These are phyloP conservation scores for Coprinopsis marcescibilis DNA, from an alignment of 768 basidiomycete species.

Conservation along the genomic window DNA sequence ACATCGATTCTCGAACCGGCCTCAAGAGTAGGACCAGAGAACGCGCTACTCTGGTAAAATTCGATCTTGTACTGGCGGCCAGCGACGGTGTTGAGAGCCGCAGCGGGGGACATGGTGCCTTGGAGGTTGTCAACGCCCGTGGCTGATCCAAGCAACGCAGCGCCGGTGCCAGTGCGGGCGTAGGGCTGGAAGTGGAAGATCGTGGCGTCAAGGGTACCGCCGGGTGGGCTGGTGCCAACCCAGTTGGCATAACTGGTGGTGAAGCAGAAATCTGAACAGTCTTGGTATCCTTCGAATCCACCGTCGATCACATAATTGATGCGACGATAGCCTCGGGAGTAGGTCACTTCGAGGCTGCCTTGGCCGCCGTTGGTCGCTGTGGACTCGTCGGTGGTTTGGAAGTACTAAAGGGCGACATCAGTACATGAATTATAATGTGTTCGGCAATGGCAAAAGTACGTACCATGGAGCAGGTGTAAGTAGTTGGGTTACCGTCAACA, in stretches of 20 bases:
- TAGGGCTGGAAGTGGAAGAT: constrained; percentile 36
- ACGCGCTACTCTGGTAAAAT: constrained; percentile 34
- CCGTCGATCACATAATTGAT: constrained; percentile 31
- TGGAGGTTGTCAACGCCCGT: constrained; percentile 26
- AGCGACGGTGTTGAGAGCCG: constrained; percentile 25
- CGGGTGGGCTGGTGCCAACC: constrained; percentile 28
- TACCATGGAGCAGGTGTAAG: constrained; percentile 42
- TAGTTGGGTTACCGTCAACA: constrained; percentile 32
- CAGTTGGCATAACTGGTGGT: constrained; percentile 27
- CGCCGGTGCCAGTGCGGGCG: constrained; percentile 32
- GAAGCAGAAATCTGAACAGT: constrained; percentile 35
- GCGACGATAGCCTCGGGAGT: constrained; percentile 39
- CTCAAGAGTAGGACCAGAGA: constrained; percentile 25
- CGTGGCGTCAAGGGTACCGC: constrained; percentile 33
- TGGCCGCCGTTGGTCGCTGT: constrained; percentile 40
- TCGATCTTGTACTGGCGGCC: constrained; percentile 31
- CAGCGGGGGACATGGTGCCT: constrained; percentile 30
- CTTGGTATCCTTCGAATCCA: constrained; percentile 34
- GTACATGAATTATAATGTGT: not conserved
- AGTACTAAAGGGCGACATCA: constrained; percentile 29
- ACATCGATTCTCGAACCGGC: constrained; percentile 34
- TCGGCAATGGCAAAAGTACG: constrained; percentile 8
- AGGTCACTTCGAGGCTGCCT: constrained; percentile 36
- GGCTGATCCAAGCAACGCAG: constrained; percentile 37
- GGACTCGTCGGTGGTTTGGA: constrained; percentile 30